Conservation (phyloP, 345 rosid species). For the Hibiscus mutabilis region DNA sequence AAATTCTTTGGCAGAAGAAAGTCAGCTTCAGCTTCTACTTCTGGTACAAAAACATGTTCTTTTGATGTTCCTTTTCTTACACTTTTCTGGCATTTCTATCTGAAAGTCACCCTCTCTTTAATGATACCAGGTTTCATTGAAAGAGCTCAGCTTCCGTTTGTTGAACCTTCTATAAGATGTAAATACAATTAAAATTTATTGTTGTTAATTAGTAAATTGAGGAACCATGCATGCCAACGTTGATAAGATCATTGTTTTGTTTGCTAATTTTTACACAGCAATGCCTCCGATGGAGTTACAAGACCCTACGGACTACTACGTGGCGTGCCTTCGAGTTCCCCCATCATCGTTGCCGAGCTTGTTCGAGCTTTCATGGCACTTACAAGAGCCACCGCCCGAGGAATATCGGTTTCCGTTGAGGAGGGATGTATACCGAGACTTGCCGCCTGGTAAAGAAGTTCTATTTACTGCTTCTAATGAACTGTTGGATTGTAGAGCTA, state of each 20-base stretch:
- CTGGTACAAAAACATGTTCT: not conserved
- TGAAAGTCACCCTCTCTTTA: no score
- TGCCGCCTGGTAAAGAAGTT: slow-evolving; percentile 77
- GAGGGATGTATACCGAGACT: slow-evolving; percentile 68
- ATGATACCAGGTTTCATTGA: no score
- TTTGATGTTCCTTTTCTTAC: no score
- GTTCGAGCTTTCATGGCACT: slow-evolving; percentile 74
- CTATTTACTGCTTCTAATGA: slow-evolving; percentile 63
- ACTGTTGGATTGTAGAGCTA: slow-evolving; percentile 59
- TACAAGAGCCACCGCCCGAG: slow-evolving; percentile 89
- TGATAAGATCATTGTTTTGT: not conserved
- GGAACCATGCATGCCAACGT: no score
- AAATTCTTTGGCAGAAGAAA: slow-evolving; percentile 86
- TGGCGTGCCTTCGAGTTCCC: slow-evolving; percentile 56
- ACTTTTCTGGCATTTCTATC: no score
- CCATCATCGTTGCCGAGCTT: slow-evolving; percentile 56
- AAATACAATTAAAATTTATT: slow-evolving; percentile 7
- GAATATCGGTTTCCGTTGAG: slow-evolving; percentile 73
- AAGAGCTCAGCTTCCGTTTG: slow-evolving; percentile 27
- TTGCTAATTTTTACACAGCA: slow-evolving; percentile 30
- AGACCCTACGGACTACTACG: slow-evolving; percentile 80
- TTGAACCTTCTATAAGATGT: slow-evolving; percentile 60
- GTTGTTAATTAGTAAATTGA: no score
- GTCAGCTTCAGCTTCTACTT: slow-evolving; percentile 16
- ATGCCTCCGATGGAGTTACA: slow-evolving; percentile 62